Evolutionary conservation across 345 rosid genomes (phyloP), one percentile per base, ranked within the genome.

Genomic region (Hibiscus tridactylites): DNA sequence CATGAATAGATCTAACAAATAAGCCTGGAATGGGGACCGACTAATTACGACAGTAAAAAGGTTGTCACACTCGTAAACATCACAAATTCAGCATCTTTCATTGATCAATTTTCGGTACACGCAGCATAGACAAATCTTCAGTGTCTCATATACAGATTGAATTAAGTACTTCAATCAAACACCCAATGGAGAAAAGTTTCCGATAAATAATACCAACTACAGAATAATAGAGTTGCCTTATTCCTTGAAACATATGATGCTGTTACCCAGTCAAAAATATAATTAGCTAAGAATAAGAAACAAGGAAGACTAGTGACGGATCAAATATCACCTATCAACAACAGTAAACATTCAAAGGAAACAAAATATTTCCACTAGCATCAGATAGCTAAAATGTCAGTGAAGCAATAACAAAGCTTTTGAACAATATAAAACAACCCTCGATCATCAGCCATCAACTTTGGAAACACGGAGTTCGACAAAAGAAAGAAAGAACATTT

Each of bases 161-260:
- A 62, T 63, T 60, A 66, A 52, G 31, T 59, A 29, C 28, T 52
- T 31, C 56, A 33, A 68, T 52, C 54, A 65, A 33, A 15, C 28
- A 39, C n/a, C n/a, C 69, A 44, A 15, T 15, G 10, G 58, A 35
- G 65, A 56, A 50, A 72, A 72, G 70, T 24, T 49, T 62, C 65
- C 11, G 11, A 59, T 8, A 47, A 26, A 39, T 28, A 61, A 49
- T 65, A 15, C 12, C 49, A 76, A 13, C 19, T 15, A 50, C 24
- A 19, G 52, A 60, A 71, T 15, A 67, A 12, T 26, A 65, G 37
- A 56, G 29, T 75, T 65, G 44, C 61, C 68, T 42, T 11, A 13
- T 6, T 44, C 58, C 24, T 11, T 42, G 52, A 56, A 9, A 31
- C 9, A 42, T 24, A 37, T 17, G 47, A 54, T 37, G 9, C 3